These are phyloP conservation scores for Epichloe coenophiala DNA, from an alignment of 2,329 filamentous ascomycete species.

Conservation along the genomic window DNA sequence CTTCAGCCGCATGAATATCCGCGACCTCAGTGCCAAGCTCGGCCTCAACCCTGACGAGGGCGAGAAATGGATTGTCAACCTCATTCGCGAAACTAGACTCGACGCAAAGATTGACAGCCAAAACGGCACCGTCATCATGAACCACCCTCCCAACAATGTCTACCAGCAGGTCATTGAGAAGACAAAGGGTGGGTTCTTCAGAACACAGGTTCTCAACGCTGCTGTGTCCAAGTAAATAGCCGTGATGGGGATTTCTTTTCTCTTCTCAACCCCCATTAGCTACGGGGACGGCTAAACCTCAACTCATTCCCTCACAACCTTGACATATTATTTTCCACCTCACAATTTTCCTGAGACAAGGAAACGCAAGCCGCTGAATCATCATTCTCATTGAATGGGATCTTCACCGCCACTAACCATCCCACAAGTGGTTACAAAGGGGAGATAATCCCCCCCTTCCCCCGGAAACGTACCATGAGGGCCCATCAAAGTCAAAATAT, in stretches of 20 bases:
- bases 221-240: slow-evolving; percentile 38
- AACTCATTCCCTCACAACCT: background rate
- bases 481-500: no score
- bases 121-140: slow-evolving; percentile 97
- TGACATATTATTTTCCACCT: background rate
- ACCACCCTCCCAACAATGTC: slow-evolving; percentile 94
- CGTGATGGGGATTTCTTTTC: background rate
- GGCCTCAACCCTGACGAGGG: slow-evolving; percentile 88
- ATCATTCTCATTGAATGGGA: background rate
- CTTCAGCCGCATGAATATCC: slow-evolving; percentile 95
- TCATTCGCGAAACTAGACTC: slow-evolving; percentile 92
- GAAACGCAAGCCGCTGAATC: background rate
- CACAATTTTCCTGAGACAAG: background rate
- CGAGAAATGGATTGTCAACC: slow-evolving; percentile 99
- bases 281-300: background rate
- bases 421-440: no score
- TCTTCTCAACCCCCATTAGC: background rate
- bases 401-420: no score
- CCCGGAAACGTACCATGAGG: no score
- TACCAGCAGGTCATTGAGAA: slow-evolving; percentile 99
- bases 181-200: slow-evolving; percentile 97
- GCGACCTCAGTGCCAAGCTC: slow-evolving; percentile 83
- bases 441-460: no score
- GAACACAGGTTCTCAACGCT: slow-evolving; percentile 84
- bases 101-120: slow-evolving; percentile 99